Base-by-base conservation (phyloP, 495 filamentous ascomycete species). In the Penicillium riverlandense region DNA sequence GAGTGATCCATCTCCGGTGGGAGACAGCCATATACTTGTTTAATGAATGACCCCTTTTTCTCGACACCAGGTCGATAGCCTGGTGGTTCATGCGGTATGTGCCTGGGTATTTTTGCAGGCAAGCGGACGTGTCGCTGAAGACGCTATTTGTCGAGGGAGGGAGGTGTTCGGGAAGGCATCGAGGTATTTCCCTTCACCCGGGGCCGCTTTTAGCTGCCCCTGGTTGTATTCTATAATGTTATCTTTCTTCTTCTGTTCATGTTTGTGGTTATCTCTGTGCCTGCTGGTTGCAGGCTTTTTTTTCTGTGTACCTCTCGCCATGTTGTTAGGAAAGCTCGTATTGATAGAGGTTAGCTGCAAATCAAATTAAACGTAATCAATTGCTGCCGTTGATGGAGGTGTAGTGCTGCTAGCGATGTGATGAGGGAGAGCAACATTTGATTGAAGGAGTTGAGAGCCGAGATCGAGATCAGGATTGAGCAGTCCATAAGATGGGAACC, bases 31-130 rank as follows among this genome's bases (percentile, higher is more conserved):
- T 64, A 62, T 62, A 59, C 44, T 41, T 54, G 51, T 65, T 70
- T 70, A 70, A 70, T 70, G 55, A 67, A 70, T 62, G 66, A 70
- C 57, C 60, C 50, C 41, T 50, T 70, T 57, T 67, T 55, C 6
- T 22, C 22, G 64, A 70, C 56, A 53, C 58, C 60, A 61, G 64
- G 52, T 54, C 55, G 46, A 48, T 50, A 53, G 51, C 57, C 51
- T 61, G 50, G 52, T 52, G 57, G 41, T 53, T 41, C 45, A 58
- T 49, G 57, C 39, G 54, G 44, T 48, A 60, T 50, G 46, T 48
- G 43, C 43, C 43, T 45, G 29, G 53, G 49, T 37, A 6, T 38
- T 12, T 49, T 40, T 46, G 22, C 22, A 22, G 22, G 22, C 22
- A 22, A 22, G 47, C 37, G 40, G 34, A 7, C 32, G 10, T 34